Percentiles rank a stretch among this genome's conserved stretches.
These are phyloP conservation scores for Hemileia vastatrix DNA, from an alignment of 1,284 basidiomycete species.

Conservation along the genomic window DNA sequence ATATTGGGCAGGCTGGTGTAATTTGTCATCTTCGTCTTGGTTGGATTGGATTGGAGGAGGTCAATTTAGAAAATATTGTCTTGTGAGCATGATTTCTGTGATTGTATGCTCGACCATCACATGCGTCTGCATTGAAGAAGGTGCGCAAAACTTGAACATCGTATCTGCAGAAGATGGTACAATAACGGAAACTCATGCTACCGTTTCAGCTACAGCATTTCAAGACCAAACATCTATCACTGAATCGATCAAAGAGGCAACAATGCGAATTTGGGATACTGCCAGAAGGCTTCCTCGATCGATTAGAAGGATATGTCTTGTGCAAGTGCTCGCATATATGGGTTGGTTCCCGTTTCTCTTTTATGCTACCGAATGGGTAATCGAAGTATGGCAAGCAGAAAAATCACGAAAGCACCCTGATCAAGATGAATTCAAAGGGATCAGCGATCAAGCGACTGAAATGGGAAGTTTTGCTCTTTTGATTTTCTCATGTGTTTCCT, in stretches of 20 bases:
- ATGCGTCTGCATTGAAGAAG: too few species aligned
- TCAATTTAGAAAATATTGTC: conserved; percentile 91
- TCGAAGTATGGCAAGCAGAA: conserved; percentile 29
- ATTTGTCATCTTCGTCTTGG: conserved; percentile 63
- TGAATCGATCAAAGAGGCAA: too few species aligned
- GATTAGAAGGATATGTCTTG: too few species aligned
- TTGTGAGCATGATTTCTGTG: conserved; percentile 70
- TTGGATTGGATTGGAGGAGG: conserved; percentile 74
- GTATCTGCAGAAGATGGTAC: too few species aligned
- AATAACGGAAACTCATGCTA: too few species aligned
- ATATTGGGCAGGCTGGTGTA: conserved; percentile 66
- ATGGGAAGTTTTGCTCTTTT: conserved; percentile 38
- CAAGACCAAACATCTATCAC: too few species aligned
- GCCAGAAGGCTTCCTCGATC: too few species aligned
- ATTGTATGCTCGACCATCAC: conserved; percentile 75
- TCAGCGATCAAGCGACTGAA: conserved; percentile 32
- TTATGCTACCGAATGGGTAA: conserved; percentile 40
- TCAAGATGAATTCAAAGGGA: not conserved
- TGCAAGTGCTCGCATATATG: too few species aligned
- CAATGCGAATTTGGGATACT: too few species aligned
- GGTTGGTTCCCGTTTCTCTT: conserved; percentile 45
- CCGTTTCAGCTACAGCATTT: too few species aligned
- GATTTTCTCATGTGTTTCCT: conserved; percentile 34
- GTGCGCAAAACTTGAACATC: too few species aligned
- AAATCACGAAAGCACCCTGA: conserved; percentile 3